These are phyloP conservation scores for Punctularia strigosozonata DNA, from an alignment of 768 basidiomycete species.

Conservation along the genomic window DNA sequence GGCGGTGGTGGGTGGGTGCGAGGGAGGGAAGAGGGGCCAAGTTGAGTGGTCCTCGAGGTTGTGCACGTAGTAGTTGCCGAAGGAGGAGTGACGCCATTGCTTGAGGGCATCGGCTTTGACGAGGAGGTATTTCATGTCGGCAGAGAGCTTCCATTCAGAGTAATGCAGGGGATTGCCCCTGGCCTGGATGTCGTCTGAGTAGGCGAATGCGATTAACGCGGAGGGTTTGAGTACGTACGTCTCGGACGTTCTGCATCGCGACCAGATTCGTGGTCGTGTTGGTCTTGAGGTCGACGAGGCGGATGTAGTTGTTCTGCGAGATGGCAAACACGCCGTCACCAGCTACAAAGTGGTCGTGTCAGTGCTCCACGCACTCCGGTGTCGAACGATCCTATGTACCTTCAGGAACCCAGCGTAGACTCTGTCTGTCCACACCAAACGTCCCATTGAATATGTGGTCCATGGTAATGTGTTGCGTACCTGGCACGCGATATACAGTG, in stretches of 20 bases:
- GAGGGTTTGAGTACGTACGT: conserved; percentile 45
- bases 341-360: conserved; percentile 47
- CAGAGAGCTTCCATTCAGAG: conserved; percentile 69
- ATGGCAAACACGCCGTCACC: conserved; percentile 89
- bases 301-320: conserved; percentile 48
- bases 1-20: conserved; percentile 58
- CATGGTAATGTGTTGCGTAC: conserved; percentile 62
- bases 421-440: conserved; percentile 36
- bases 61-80: conserved; percentile 92
- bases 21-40: conserved; percentile 56
- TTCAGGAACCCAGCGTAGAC: conserved; percentile 83
- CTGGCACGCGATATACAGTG: conserved; percentile 35
- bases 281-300: conserved; percentile 70
- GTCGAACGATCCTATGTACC: too few relatives aligned
- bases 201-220: neutral
- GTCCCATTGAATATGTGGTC: conserved; percentile 93
- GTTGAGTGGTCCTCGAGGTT: conserved; percentile 58
- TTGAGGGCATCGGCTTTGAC: conserved; percentile 67
- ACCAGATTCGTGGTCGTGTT: conserved; percentile 59
- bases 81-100: conserved; percentile 93
- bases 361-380: too few relatives aligned
- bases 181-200: conserved; percentile 28
- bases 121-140: conserved; percentile 85
- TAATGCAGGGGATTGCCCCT: conserved; percentile 38
- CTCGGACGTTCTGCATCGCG: conserved; percentile 41